Evolutionary conservation across 306 rosid genomes (phyloP).

Genomic region (Gastrolobium villosum): DNA sequence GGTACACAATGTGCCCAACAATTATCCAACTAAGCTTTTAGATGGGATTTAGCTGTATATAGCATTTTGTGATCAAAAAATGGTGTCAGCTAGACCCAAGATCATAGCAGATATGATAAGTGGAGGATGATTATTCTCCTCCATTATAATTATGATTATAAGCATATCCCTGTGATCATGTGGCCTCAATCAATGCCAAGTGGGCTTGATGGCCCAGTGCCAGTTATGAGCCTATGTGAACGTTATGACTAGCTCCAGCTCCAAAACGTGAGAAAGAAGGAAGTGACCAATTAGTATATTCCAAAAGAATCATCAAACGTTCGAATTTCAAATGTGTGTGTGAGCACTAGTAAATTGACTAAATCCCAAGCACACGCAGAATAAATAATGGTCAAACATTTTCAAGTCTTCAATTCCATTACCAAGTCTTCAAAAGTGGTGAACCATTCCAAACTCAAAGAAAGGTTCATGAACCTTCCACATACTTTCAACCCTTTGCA

Average conservation of each 20-base stretch:
- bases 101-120: constrained; percentile 9
- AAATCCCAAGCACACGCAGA: not conserved
- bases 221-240: constrained; percentile 45
- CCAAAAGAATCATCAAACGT: constrained; percentile 50
- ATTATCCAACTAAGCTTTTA: constrained; percentile 49
- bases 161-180: not conserved
- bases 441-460: constrained; percentile 33
- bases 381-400: constrained; percentile 43
- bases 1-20: constrained; percentile 19
- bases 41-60: constrained; percentile 54
- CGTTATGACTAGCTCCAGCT: constrained; percentile 47
- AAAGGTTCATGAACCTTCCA: constrained; percentile 32
- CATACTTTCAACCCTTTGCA: not conserved
- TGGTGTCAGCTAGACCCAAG: not conserved
- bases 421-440: constrained; percentile 43
- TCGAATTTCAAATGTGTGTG: constrained; percentile 51
- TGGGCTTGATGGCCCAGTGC: constrained; percentile 52
- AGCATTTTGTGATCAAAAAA: constrained; percentile 48
- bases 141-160: not conserved
- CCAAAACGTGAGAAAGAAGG: constrained; percentile 47
- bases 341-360: constrained; percentile 48
- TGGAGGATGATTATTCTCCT: constrained; percentile 42
- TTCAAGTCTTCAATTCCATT: constrained; percentile 16
- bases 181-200: constrained; percentile 49
- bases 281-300: not conserved